A percentile compares a stretch with the other conserved stretches of the same genome.
These are phyloP conservation scores for Flammula alnicola DNA, from an alignment of 1,284 basidiomycete species.

Conservation along the genomic window DNA sequence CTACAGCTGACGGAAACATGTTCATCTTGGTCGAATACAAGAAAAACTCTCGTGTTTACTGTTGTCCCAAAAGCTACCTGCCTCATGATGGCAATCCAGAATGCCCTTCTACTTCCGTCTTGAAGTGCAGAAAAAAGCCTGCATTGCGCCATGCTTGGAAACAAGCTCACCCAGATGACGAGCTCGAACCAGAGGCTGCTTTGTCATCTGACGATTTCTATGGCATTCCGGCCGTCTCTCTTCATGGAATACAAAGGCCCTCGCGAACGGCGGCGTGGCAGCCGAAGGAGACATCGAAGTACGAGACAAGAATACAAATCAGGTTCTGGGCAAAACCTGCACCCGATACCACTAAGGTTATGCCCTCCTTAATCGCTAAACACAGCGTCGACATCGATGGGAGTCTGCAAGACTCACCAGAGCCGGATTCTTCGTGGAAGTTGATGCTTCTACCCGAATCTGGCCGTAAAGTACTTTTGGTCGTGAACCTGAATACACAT, in stretches of 20 bases:
- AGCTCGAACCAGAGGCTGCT: conserved; percentile 16
- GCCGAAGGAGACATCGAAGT: not conserved
- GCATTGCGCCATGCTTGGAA: not conserved
- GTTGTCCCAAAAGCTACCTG: conserved; percentile 22
- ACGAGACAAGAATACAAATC: conserved; percentile 17
- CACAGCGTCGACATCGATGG: conserved; percentile 15
- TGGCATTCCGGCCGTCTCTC: conserved; percentile 26
- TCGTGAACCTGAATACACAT: conserved; percentile 13
- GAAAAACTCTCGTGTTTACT: conserved; percentile 17
- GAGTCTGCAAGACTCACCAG: conserved; percentile 16
- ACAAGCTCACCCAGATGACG: not conserved
- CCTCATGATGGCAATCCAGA: conserved; percentile 24
- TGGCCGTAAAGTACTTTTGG: conserved; percentile 21
- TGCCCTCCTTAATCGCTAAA: no score
- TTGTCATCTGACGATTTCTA: conserved; percentile 27
- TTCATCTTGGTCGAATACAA: conserved; percentile 27
- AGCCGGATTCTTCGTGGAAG: conserved; percentile 24
- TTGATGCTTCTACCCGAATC: conserved; percentile 26
- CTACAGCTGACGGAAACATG: conserved; percentile 24
- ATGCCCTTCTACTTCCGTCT: conserved; percentile 9
- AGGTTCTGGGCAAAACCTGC: conserved; percentile 24
- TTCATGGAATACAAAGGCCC: conserved; percentile 12
- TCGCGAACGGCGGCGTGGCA: not conserved
- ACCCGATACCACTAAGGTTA: no score
- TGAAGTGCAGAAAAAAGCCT: not conserved